Conservation (phyloP, 805 yeast genomes). For the Yarrowia sp. region DNA sequence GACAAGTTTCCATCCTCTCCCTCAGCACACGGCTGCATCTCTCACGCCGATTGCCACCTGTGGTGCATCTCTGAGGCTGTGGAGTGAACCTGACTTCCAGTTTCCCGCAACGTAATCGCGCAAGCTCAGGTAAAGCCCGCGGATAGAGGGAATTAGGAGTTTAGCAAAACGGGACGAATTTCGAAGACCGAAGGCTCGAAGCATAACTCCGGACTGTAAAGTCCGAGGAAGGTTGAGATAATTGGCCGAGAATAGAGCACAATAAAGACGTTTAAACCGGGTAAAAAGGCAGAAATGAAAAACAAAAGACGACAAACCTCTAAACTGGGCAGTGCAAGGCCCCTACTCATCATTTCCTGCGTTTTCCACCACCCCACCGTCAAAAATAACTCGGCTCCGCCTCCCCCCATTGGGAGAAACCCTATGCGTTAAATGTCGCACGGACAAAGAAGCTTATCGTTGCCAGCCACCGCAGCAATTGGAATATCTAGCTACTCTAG, state of each 20-base stretch:
- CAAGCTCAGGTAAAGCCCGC: conserved; percentile 4
- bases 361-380: too few relatives aligned
- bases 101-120: conserved; percentile 36
- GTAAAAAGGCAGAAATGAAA: too few relatives aligned
- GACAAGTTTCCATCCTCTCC: too few relatives aligned
- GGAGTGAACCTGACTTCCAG: background rate
- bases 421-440: conserved; percentile 38
- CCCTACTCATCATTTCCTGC: too few relatives aligned
- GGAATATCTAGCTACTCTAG: conserved; percentile 23
- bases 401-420: conserved; percentile 38
- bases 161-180: background rate
- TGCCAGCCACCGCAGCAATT: conserved; percentile 39
- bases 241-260: too few relatives aligned
- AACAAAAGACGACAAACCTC: too few relatives aligned
- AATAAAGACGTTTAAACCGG: too few relatives aligned
- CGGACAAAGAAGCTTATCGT: conserved; percentile 39
- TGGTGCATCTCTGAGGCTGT: conserved; percentile 24
- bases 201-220: conserved; percentile 33
- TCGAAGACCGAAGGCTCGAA: conserved; percentile 15
- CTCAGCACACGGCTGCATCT: conserved; percentile 11
- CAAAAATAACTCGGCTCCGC: conserved; percentile 37
- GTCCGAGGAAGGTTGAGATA: conserved; percentile 8
- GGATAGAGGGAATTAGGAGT: conserved; percentile 28
- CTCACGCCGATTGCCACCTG: conserved; percentile 8
- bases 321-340: too few relatives aligned